Percentiles rank a stretch among this genome's conserved stretches.
Evolutionary conservation across 192 early-diverging fungal species (phyloP).

Genomic region (Podochytrium sp.): DNA sequence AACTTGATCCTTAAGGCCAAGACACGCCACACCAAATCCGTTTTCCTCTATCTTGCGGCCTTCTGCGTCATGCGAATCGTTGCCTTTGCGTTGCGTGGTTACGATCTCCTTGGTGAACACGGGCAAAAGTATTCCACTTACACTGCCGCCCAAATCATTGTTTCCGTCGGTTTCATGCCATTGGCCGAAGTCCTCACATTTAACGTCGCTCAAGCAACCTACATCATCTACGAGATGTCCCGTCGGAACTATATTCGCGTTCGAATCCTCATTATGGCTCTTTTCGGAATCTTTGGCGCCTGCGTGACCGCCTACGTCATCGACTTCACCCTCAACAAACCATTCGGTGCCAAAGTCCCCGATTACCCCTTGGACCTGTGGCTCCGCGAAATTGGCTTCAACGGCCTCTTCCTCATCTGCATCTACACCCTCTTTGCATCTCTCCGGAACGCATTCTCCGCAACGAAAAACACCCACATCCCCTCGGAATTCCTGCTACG

Average conservation of each 20-base stretch:
- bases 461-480: too few species aligned
- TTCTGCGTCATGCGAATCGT: neutral
- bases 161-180: slow-evolving; percentile 9
- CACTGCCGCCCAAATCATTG: neutral
- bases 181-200: neutral
- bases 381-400: slow-evolving; percentile 23
- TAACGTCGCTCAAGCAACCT: neutral
- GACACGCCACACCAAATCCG: neutral
- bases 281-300: neutral
- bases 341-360: slow-evolving; percentile 5
- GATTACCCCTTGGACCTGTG: neutral
- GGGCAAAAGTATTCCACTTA: neutral
- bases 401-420: slow-evolving; percentile 9
- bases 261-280: neutral
- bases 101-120: neutral
- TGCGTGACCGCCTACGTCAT: slow-evolving; percentile 1
- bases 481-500: too few species aligned
- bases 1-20: neutral
- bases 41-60: neutral
- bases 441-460: neutral
- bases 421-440: slow-evolving; percentile 15
- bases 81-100: neutral
- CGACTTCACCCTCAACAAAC: slow-evolving; percentile 26
- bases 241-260: neutral
- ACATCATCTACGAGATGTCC: neutral